phyloP scores from a whole-genome alignment of 345 rosid species.

The Eucalyptus pauciflora region DNA sequence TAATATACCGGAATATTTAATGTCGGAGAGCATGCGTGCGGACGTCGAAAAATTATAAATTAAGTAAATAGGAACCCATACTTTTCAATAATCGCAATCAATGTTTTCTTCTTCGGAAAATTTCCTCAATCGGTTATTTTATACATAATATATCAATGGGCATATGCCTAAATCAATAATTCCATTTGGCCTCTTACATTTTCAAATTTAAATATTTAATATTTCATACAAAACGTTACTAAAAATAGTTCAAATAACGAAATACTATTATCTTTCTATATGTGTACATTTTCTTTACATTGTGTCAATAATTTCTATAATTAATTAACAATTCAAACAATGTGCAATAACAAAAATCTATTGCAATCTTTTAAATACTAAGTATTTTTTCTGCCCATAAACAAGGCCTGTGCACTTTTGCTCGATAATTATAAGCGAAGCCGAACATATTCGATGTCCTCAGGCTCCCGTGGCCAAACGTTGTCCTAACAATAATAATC shows the following conservation, averaged over 20 bases:
- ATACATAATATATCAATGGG: neutral
- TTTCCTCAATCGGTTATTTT: neutral
- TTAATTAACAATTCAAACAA: neutral
- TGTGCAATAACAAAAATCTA: rapidly evolving
- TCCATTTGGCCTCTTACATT: neutral
- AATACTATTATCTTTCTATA: neutral
- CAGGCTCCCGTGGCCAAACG: neutral
- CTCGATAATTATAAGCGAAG: neutral
- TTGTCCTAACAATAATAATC: neutral
- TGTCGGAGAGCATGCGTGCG: neutral
- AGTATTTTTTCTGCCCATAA: neutral
- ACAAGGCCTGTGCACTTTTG: neutral
- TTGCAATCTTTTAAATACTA: neutral
- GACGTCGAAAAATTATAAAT: neutral
- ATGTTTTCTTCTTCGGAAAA: neutral
- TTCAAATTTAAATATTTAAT: neutral
- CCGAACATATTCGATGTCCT: rapidly evolving
- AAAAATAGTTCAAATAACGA: neutral
- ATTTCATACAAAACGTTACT: neutral
- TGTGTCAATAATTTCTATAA: neutral
- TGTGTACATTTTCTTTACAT: neutral
- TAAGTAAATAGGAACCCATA: neutral
- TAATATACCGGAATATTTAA: neutral
- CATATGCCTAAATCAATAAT: neutral
- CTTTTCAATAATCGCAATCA: neutral